Conservation (phyloP, 2,329 filamentous ascomycete genomes). For the Xylaria sp. region DNA sequence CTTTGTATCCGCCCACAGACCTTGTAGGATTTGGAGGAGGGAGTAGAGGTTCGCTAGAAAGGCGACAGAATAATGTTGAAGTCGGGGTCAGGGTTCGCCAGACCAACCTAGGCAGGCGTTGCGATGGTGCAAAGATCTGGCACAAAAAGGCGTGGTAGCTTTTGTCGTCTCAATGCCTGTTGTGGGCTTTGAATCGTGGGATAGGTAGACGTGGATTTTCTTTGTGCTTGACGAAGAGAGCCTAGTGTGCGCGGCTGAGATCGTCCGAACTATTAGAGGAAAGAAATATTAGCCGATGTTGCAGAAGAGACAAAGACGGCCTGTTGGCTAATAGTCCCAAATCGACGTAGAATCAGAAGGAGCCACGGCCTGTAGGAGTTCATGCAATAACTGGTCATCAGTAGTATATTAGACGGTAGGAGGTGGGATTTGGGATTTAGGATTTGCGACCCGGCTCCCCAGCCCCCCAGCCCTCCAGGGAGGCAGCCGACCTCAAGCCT, state of each 20-base stretch:
- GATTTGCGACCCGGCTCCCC: neutral
- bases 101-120: neutral
- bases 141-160: slow-evolving; percentile 20
- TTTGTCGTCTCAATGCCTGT: slow-evolving; percentile 20
- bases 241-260: slow-evolving; percentile 38
- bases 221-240: slow-evolving; percentile 44
- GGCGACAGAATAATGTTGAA: slow-evolving; percentile 8
- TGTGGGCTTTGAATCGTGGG: slow-evolving; percentile 35
- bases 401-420: slow-evolving; percentile 28
- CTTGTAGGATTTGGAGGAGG: slow-evolving; percentile 11
- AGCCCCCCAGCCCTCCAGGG: slow-evolving; percentile 24
- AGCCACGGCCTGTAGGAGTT: slow-evolving; percentile 31
- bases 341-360: neutral
- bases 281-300: slow-evolving; percentile 42
- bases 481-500: slow-evolving; percentile 34
- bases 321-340: slow-evolving; percentile 11
- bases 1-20: slow-evolving; percentile 23
- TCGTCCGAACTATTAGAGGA: slow-evolving; percentile 37
- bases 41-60: slow-evolving; percentile 8
- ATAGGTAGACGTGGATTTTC: slow-evolving; percentile 33
- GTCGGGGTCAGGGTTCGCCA: slow-evolving; percentile 16
- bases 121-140: neutral
- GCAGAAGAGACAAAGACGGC: slow-evolving; percentile 42
- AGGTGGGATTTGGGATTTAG: slow-evolving; percentile 16
- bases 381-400: slow-evolving; percentile 23